Evolutionary conservation across 768 basidiomycete genomes (phyloP).

Genomic region (Tubosaeta sp.): DNA sequence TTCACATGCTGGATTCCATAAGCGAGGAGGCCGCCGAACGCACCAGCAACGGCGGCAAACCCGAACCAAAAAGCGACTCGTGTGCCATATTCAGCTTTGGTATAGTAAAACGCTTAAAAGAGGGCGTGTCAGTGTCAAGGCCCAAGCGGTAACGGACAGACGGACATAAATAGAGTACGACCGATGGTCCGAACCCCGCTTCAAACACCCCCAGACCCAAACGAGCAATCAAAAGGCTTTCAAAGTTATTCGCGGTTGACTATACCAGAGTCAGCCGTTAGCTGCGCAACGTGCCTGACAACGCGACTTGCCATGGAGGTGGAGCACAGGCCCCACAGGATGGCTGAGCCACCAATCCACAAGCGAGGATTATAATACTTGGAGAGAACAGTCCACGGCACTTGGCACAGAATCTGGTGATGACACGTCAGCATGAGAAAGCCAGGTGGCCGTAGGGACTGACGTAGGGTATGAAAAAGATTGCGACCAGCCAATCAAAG

Average conservation of each 20-base stretch:
- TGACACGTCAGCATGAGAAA: neutral
- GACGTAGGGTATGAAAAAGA: conserved; percentile 79
- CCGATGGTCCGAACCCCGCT: conserved; percentile 31
- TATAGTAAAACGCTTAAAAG: conserved; percentile 45
- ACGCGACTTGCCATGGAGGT: conserved; percentile 57
- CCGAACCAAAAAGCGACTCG: conserved; percentile 51
- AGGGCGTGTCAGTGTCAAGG: conserved; percentile 13
- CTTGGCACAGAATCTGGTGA: conserved; percentile 60
- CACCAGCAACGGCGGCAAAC: conserved; percentile 54
- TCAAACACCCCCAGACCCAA: conserved; percentile 33
- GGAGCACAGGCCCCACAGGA: conserved; percentile 72
- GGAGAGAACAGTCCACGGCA: conserved; percentile 63
- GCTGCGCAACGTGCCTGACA: neutral
- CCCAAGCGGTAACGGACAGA: neutral
- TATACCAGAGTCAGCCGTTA: conserved; percentile 3
- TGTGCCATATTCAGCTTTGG: conserved; percentile 42
- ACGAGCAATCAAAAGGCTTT: conserved; percentile 27
- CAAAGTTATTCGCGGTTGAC: conserved; percentile 26
- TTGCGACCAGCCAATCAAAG: conserved; percentile 77
- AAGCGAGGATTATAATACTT: conserved; percentile 65
- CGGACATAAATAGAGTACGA: conserved; percentile 31
- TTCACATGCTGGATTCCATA: conserved; percentile 45
- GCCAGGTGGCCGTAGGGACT: conserved; percentile 14
- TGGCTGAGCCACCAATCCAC: conserved; percentile 65
- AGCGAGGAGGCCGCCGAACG: conserved; percentile 54